Conservation (phyloP, 495 filamentous ascomycete species). For the Penicillium roqueforti region DNA sequence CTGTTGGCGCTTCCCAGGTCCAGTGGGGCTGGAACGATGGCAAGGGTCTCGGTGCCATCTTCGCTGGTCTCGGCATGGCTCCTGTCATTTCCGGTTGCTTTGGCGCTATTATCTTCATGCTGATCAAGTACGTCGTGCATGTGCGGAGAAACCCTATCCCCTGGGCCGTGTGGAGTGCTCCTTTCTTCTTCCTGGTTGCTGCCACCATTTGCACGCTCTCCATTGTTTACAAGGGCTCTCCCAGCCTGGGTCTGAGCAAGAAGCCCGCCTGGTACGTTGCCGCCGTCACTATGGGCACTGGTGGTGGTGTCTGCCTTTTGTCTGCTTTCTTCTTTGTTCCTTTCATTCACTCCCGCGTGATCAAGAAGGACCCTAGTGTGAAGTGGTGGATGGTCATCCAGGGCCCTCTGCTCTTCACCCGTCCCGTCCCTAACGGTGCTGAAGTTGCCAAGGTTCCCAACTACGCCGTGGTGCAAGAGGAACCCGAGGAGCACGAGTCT, state of each 20-base stretch:
- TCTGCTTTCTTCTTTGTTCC: conserved; percentile 58
- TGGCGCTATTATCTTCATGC: conserved; percentile 54
- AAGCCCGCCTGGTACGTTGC: conserved; percentile 54
- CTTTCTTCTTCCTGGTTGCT: conserved; percentile 57
- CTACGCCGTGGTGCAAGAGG: conserved; percentile 51
- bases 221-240: conserved; percentile 63
- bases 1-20: conserved; percentile 52
- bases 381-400: conserved; percentile 51
- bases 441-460: conserved; percentile 48
- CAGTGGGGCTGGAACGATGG: conserved; percentile 61
- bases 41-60: conserved; percentile 57
- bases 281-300: conserved; percentile 52
- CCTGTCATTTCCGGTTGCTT: conserved; percentile 55
- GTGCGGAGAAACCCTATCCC: conserved; percentile 52
- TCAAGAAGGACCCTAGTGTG: conserved; percentile 51
- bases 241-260: conserved; percentile 50
- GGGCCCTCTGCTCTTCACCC: conserved; percentile 51
- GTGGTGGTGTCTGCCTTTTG: conserved; percentile 47
- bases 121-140: conserved; percentile 57
- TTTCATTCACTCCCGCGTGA: conserved; percentile 49
- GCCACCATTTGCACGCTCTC: conserved; percentile 55
- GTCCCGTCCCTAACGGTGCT: conserved; percentile 37
- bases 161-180: conserved; percentile 54
- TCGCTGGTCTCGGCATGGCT: conserved; percentile 58
- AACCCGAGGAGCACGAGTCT: conserved; percentile 24